Percentiles rank a stretch among this genome's conserved stretches.
These are phyloP conservation scores for Aspergillus sclerotiicarbonarius DNA, from an alignment of 495 filamentous ascomycete genomes.

Conservation along the genomic window DNA sequence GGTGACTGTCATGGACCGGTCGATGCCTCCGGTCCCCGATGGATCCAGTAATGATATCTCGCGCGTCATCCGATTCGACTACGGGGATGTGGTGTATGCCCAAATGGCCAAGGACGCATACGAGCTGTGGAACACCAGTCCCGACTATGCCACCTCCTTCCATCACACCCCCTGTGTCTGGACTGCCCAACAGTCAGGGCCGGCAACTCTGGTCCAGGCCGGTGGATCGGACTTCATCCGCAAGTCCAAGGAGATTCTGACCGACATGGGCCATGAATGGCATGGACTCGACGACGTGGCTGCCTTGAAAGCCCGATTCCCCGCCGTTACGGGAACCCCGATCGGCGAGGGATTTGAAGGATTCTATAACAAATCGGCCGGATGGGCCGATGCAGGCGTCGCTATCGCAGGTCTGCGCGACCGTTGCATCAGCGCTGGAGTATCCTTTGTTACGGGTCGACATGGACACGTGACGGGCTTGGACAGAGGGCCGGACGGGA, in stretches of 20 bases:
- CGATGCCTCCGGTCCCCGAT: constrained; percentile 55
- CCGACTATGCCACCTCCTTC: constrained; percentile 29
- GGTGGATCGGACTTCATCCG: constrained; percentile 36
- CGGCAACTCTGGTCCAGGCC: background rate
- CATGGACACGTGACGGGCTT: constrained; percentile 30
- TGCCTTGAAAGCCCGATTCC: constrained; percentile 41
- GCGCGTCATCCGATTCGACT: constrained; percentile 71
- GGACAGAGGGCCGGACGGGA: constrained; percentile 33
- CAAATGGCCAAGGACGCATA: constrained; percentile 62
- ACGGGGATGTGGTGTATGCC: constrained; percentile 64
- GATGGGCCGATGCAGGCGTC: constrained; percentile 75
- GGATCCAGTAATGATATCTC: constrained; percentile 66
- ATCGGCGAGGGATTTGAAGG: constrained; percentile 58
- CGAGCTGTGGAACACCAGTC: constrained; percentile 57
- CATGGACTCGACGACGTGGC: constrained; percentile 33
- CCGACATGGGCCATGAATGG: constrained; percentile 35
- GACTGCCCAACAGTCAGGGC: constrained; percentile 25
- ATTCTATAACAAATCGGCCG: constrained; percentile 65
- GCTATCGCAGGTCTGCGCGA: constrained; percentile 57
- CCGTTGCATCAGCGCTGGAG: constrained; percentile 28
- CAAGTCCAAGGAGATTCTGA: constrained; percentile 38
- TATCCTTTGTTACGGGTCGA: constrained; percentile 30
- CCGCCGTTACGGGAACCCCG: constrained; percentile 39
- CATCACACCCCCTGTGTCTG: constrained; percentile 32
- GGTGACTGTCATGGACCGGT: constrained; percentile 66